Evolutionary conservation across 768 basidiomycete genomes (phyloP).

Genomic region (Macrolepiota albuminosa): DNA sequence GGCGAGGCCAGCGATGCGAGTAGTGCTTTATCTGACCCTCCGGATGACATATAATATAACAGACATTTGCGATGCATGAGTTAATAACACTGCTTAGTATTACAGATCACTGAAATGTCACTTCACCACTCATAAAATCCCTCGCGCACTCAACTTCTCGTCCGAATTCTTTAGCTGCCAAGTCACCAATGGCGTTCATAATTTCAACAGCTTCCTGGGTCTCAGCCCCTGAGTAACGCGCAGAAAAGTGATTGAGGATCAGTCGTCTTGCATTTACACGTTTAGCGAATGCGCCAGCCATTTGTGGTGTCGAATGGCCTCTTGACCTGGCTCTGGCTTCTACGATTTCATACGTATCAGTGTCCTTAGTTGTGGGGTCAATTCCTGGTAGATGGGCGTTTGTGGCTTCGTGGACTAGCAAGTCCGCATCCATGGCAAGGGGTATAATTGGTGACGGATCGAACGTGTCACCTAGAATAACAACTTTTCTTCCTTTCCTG

Average conservation of each 20-base stretch:
- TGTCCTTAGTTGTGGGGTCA: conserved; percentile 52
- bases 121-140: conserved; percentile 70
- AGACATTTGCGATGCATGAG: conserved; percentile 13
- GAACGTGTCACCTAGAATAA: conserved; percentile 81
- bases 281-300: conserved; percentile 81
- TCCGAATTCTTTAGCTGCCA: conserved; percentile 52
- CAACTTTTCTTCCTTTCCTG: conserved; percentile 69
- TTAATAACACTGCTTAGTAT: conserved; percentile 10
- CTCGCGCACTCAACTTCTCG: conserved; percentile 64
- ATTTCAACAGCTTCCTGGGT: conserved; percentile 42
- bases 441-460: conserved; percentile 65
- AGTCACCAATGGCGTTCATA: conserved; percentile 57
- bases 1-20: conserved; percentile 82
- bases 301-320: conserved; percentile 90
- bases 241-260: conserved; percentile 82
- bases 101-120: conserved; percentile 28
- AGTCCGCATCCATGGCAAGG: conserved; percentile 60
- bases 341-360: conserved; percentile 58
- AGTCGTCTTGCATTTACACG: conserved; percentile 55
- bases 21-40: conserved; percentile 73
- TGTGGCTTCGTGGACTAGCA: conserved; percentile 87
- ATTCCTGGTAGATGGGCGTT: conserved; percentile 76
- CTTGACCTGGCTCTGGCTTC: conserved; percentile 62
- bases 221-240: conserved; percentile 70
- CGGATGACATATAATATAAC: conserved; percentile 42